phyloP scores from a whole-genome alignment of 78 protist species.

The Dictyostelium citrinum region DNA sequence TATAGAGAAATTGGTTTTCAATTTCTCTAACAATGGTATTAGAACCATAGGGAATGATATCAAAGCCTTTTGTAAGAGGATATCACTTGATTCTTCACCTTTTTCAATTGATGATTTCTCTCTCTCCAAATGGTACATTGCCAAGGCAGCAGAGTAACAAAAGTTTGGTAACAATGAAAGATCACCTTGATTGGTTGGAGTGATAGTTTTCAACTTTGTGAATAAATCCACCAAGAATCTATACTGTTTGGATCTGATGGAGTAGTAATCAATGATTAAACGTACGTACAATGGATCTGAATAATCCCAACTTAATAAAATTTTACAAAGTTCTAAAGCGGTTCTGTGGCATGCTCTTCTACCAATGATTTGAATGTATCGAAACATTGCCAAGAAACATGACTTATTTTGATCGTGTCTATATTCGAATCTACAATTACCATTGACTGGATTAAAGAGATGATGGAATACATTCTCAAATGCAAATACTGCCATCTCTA shows the following conservation, averaged over 20 bases:
- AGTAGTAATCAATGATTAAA: conserved; percentile 77
- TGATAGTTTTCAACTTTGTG: background rate
- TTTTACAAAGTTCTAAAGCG: conserved; percentile 73
- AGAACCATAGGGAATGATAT: conserved; percentile 70
- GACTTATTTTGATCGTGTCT: conserved; percentile 41
- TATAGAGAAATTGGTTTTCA: background rate
- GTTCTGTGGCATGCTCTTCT: conserved; percentile 73
- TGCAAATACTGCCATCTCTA: conserved; percentile 78
- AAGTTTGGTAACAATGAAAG: conserved; percentile 69
- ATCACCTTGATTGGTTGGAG: conserved; percentile 1
- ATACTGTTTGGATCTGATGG: conserved; percentile 66
- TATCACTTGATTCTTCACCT: background rate
- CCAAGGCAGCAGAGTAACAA: conserved; percentile 41
- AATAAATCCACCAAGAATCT: conserved; percentile 13
- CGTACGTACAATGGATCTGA: conserved; percentile 69
- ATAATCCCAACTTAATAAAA: conserved; percentile 36
- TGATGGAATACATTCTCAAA: conserved; percentile 64
- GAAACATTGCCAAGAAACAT: conserved; percentile 63
- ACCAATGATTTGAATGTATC: conserved; percentile 78
- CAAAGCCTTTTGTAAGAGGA: conserved; percentile 35
- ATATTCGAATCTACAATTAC: conserved; percentile 67
- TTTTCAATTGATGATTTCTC: background rate
- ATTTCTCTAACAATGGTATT: conserved; percentile 41
- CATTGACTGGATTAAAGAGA: conserved; percentile 45
- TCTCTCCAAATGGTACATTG: conserved; percentile 2